A percentile compares a stretch with the other conserved stretches of the same genome.
Evolutionary conservation across 306 rosid species (phyloP).

Genomic region (Castanospermum australe): DNA sequence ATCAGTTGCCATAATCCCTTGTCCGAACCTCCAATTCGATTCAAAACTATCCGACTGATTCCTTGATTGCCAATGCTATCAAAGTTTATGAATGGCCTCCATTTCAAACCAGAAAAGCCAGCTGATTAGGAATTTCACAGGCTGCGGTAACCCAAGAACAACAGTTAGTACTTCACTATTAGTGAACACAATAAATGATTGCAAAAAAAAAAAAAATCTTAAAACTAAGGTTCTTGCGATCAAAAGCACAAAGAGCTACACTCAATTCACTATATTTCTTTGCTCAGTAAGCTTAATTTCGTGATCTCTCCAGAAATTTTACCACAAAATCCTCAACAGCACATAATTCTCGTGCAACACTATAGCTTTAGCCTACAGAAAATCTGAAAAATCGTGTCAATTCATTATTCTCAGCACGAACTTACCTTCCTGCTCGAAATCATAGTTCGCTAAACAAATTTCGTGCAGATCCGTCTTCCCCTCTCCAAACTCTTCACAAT

Average conservation of each 20-base stretch:
- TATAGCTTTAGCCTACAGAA: background rate
- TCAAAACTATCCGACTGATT: conserved; percentile 15
- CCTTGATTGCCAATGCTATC: conserved; percentile 23
- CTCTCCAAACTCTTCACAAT: conserved; percentile 12
- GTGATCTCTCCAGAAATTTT: no score
- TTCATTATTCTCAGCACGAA: background rate
- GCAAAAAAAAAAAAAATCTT: background rate
- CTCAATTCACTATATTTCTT: background rate
- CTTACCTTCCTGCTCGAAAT: conserved; percentile 21
- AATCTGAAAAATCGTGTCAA: background rate
- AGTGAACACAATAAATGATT: background rate
- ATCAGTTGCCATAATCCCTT: conserved; percentile 67
- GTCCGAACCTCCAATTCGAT: conserved; percentile 27
- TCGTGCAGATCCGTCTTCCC: conserved; percentile 29
- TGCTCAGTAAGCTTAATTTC: background rate
- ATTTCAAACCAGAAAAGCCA: conserved; percentile 12
- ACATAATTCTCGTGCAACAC: background rate
- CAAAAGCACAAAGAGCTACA: conserved; percentile 10
- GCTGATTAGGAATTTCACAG: conserved; percentile 16
- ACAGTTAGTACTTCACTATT: conserved; percentile 3
- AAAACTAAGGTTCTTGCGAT: background rate
- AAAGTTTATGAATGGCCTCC: conserved; percentile 13
- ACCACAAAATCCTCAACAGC: background rate
- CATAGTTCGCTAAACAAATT: background rate
- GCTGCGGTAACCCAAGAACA: conserved; percentile 23